Conservation (phyloP, 257 asterid species). For the Fraxinus cuspidata region DNA sequence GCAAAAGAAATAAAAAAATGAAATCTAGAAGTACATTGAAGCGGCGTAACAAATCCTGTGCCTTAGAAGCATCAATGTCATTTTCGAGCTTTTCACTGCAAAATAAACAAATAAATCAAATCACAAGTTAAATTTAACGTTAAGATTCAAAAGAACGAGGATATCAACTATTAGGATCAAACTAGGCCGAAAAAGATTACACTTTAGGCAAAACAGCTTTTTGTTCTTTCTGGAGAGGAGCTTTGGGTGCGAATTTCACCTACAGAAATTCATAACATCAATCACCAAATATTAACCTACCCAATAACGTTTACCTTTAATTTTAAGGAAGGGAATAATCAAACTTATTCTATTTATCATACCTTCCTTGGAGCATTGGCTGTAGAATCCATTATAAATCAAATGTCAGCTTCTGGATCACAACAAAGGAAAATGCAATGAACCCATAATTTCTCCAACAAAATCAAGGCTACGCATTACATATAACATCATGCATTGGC, state of each 20-base stretch:
- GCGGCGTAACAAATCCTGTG: conserved; percentile 68
- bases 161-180: neutral
- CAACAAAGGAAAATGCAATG: neutral
- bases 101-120: conserved; percentile 17
- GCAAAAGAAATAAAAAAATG: conserved; percentile 1
- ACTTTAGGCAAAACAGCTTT: conserved; percentile 54
- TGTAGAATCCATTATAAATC: conserved; percentile 32
- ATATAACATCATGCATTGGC: neutral
- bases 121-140: neutral
- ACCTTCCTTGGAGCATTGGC: conserved; percentile 41
- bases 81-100: conserved; percentile 68
- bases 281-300: conserved; percentile 7
- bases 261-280: conserved; percentile 16
- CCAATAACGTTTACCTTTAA: neutral
- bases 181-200: conserved; percentile 42
- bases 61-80: conserved; percentile 54
- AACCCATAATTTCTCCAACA: neutral
- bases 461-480: neutral
- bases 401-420: conserved; percentile 10
- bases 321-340: neutral
- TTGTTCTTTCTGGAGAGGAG: conserved; percentile 64
- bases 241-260: conserved; percentile 80
- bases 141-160: neutral
- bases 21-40: conserved; percentile 41
- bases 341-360: neutral